Percentiles rank a stretch among this genome's conserved stretches.
Evolutionary conservation across 148 eudicot genomes (phyloP).

Genomic region (Fagopyrum tataricum): DNA sequence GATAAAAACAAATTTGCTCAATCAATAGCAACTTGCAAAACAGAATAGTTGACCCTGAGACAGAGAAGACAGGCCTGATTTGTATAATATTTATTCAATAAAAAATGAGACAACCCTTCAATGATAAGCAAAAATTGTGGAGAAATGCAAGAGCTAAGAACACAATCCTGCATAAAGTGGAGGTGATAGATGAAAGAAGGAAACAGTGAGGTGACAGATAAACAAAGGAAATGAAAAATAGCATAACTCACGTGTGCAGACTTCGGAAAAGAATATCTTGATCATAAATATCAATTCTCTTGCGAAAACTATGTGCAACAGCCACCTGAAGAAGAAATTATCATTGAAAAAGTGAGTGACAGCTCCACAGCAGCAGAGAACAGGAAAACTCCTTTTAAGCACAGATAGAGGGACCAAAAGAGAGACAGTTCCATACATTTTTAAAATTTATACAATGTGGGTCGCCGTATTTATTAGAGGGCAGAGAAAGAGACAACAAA

Average conservation of each 20-base stretch:
- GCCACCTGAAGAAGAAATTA: slow-evolving; percentile 42
- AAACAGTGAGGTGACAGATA: neutral
- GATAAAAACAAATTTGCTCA: neutral
- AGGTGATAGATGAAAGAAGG: neutral
- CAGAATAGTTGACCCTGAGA: neutral
- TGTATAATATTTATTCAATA: neutral
- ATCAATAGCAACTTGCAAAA: neutral
- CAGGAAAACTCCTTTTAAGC: neutral
- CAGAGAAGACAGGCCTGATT: neutral
- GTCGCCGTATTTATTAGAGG: too few species aligned
- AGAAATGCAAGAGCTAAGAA: neutral
- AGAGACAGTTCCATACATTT: too few species aligned
- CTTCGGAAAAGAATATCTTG: slow-evolving; percentile 61
- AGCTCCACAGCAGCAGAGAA: neutral
- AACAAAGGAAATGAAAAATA: neutral
- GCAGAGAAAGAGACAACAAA: too few species aligned
- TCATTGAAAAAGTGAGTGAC: neutral
- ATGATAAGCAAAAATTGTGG: neutral
- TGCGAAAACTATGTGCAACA: slow-evolving; percentile 59
- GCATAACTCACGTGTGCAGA: slow-evolving; percentile 44
- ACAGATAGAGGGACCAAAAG: too few species aligned
- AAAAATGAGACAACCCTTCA: neutral
- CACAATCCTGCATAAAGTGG: neutral
- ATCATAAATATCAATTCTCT: slow-evolving; percentile 58
- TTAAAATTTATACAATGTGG: too few species aligned